Evolutionary conservation across 805 yeast species (phyloP).

Genomic region (Schwanniomyces pseudopolymorphus): DNA sequence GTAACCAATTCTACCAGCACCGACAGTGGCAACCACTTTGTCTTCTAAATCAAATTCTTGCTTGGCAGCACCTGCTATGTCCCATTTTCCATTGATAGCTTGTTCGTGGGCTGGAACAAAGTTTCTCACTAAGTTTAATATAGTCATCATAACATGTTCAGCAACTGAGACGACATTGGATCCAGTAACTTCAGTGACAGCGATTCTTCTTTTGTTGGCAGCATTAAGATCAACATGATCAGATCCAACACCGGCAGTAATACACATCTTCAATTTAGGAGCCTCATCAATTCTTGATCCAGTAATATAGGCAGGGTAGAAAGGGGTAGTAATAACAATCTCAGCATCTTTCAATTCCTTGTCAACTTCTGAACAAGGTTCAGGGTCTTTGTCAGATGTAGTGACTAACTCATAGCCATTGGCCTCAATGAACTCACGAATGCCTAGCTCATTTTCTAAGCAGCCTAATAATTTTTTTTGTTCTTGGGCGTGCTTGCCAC

Average conservation of each 20-base stretch:
- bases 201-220: slow-evolving; percentile 59
- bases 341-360: slow-evolving; percentile 70
- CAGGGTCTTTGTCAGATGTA: slow-evolving; percentile 68
- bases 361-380: slow-evolving; percentile 57
- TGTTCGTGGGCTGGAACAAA: slow-evolving; percentile 78
- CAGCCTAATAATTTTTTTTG: slow-evolving; percentile 66
- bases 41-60: slow-evolving; percentile 74
- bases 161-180: slow-evolving; percentile 80
- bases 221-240: slow-evolving; percentile 77
- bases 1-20: slow-evolving; percentile 80
- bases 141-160: slow-evolving; percentile 76
- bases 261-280: slow-evolving; percentile 63
- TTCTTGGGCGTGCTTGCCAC: slow-evolving; percentile 57
- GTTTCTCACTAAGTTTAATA: slow-evolving; percentile 68
- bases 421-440: slow-evolving; percentile 59
- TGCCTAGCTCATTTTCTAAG: slow-evolving; percentile 73
- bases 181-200: slow-evolving; percentile 80
- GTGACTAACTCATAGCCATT: slow-evolving; percentile 67
- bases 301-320: slow-evolving; percentile 77
- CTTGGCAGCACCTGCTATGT: slow-evolving; percentile 73
- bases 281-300: slow-evolving; percentile 67
- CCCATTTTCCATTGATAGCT: slow-evolving; percentile 63
- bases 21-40: slow-evolving; percentile 76
- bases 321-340: slow-evolving; percentile 77
- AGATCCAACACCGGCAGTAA: slow-evolving; percentile 84